A percentile compares a stretch with the other conserved stretches of the same genome.
These are phyloP conservation scores for Microthlaspi erraticum DNA, from an alignment of 345 rosid genomes.

Conservation along the genomic window DNA sequence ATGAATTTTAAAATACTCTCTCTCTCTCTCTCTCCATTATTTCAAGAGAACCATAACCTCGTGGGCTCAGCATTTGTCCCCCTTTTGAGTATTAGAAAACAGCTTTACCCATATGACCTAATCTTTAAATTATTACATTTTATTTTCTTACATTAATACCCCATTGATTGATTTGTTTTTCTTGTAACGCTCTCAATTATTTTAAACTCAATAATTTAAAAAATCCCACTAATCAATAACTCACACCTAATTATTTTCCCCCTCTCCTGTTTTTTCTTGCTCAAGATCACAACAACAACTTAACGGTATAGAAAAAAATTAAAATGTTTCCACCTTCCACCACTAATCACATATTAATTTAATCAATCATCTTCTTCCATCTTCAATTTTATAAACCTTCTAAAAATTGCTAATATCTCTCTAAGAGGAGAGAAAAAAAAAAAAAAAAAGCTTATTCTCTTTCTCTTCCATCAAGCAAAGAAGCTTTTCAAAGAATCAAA, in stretches of 20 bases:
- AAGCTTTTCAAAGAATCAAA: constrained; percentile 34
- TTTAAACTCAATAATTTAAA: constrained; percentile 32
- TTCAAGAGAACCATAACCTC: constrained; percentile 32
- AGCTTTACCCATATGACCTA: constrained; percentile 44
- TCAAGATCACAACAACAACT: constrained; percentile 44
- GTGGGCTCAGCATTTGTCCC: constrained; percentile 40
- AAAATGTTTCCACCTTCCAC: constrained; percentile 42
- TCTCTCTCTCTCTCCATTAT: constrained; percentile 28
- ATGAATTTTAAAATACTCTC: neutral
- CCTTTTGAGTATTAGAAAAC: constrained; percentile 18
- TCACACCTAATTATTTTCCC: constrained; percentile 28
- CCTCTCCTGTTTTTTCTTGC: constrained; percentile 35
- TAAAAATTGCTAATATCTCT: neutral
- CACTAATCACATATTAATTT: constrained; percentile 36
- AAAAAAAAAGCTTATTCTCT: constrained; percentile 7
- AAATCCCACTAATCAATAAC: constrained; percentile 15
- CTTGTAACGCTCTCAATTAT: constrained; percentile 38
- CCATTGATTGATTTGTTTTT: constrained; percentile 24
- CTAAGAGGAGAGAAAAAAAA: neutral
- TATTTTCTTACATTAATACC: neutral
- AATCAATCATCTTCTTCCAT: constrained; percentile 18
- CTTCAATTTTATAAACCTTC: constrained; percentile 8
- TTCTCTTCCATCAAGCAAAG: constrained; percentile 47
- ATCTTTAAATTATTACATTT: constrained; percentile 7
- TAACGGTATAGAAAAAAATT: constrained; percentile 29